Conservation (phyloP, 2,329 filamentous ascomycete species). For the Davidsoniella neocaledoniae region DNA sequence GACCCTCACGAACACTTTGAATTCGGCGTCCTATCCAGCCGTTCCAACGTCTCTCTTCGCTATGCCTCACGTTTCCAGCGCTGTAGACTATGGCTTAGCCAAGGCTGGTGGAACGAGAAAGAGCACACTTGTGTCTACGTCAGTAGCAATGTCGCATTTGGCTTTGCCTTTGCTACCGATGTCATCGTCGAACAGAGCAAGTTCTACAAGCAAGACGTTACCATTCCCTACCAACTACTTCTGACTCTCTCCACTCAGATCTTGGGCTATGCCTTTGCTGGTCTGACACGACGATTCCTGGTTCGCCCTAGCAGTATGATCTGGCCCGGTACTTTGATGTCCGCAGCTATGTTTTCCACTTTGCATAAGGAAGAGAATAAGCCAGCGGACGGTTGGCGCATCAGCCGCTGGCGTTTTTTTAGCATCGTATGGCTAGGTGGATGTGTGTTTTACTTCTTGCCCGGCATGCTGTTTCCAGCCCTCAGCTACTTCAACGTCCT, state of each 20-base stretch:
- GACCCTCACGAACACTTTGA: conserved; percentile 32
- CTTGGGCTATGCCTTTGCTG: conserved; percentile 72
- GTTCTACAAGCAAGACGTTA: conserved; percentile 71
- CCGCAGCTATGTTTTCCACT: conserved; percentile 75
- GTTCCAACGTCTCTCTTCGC: conserved; percentile 11
- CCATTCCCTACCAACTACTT: conserved; percentile 62
- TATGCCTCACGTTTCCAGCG: conserved; percentile 17
- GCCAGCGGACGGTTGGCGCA: conserved; percentile 63
- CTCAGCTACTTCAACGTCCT: conserved; percentile 80
- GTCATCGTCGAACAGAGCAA: conserved; percentile 81
- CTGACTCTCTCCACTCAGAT: conserved; percentile 78
- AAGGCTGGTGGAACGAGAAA: conserved; percentile 75
- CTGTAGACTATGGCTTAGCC: conserved; percentile 56
- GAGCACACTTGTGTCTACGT: conserved; percentile 82
- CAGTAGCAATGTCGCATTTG: conserved; percentile 78
- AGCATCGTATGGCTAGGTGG: conserved; percentile 52
- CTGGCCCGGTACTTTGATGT: conserved; percentile 79
- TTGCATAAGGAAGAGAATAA: conserved; percentile 75
- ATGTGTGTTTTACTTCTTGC: conserved; percentile 72
- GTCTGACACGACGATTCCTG: conserved; percentile 62
- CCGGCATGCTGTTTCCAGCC: conserved; percentile 65
- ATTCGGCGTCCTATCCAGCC: conserved; percentile 26
- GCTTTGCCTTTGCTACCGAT: conserved; percentile 77
- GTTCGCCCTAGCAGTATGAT: conserved; percentile 81
- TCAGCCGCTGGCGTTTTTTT: conserved; percentile 75